phyloP scores from a whole-genome alignment of 1,284 basidiomycete genomes.

The Spongiforma sp. region DNA sequence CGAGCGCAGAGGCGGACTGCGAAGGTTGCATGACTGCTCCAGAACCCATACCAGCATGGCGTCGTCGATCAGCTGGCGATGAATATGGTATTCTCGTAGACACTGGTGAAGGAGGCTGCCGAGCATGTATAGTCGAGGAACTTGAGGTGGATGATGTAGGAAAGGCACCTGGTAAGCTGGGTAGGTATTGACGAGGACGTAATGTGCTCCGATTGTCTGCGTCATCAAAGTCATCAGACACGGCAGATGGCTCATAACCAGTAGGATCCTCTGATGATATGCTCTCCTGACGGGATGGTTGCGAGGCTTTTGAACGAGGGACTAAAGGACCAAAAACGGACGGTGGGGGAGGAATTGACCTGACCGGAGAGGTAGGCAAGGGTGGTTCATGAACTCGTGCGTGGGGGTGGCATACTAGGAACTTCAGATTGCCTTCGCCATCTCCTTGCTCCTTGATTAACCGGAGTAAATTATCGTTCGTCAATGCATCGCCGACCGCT shows the following conservation, averaged over 20 bases:
- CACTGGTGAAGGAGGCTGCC: constrained; percentile 37
- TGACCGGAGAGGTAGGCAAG: constrained; percentile 47
- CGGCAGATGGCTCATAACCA: constrained; percentile 69
- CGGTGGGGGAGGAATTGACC: constrained; percentile 59
- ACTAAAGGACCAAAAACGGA: constrained; percentile 47
- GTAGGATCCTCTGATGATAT: constrained; percentile 69
- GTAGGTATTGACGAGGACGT: constrained; percentile 43
- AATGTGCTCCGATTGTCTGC: constrained; percentile 50
- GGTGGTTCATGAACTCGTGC: constrained; percentile 62
- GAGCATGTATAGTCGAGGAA: constrained; percentile 26
- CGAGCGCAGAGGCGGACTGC: constrained; percentile 32
- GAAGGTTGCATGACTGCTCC: constrained; percentile 30
- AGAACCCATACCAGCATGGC: constrained; percentile 24
- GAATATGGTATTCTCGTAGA: constrained; percentile 34
- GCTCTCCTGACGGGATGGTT: constrained; percentile 67
- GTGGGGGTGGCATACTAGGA: constrained; percentile 72
- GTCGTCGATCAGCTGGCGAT: constrained; percentile 34
- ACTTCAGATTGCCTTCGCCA: constrained; percentile 77
- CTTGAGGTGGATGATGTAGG: constrained; percentile 36
- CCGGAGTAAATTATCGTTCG: constrained; percentile 69
- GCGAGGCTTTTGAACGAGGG: constrained; percentile 51
- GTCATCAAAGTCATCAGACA: constrained; percentile 66
- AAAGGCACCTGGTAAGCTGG: constrained; percentile 39
- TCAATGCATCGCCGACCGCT: constrained; percentile 73
- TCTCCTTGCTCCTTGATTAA: constrained; percentile 80